phyloP scores from a whole-genome alignment of 2,329 filamentous ascomycete genomes.

The Talaromyces verruculosus region DNA sequence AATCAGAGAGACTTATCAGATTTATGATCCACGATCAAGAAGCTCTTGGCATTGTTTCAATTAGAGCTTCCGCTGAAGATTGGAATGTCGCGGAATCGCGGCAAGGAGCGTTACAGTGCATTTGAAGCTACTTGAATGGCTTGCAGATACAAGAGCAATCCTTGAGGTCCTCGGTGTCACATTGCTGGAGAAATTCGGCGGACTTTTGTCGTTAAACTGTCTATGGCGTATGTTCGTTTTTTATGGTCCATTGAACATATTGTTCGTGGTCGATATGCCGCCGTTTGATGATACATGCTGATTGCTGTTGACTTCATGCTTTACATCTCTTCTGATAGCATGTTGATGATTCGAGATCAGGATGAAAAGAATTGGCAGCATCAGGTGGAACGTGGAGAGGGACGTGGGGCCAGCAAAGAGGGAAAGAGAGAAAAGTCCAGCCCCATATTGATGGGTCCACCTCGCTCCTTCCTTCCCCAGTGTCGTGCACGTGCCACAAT shows the following conservation, averaged over 20 bases:
- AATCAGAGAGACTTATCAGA: not conserved
- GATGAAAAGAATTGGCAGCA: not conserved
- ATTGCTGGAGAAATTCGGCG: not conserved
- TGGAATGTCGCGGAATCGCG: slow-evolving; percentile 18
- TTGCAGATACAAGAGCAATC: not conserved
- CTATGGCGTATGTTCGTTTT: not conserved
- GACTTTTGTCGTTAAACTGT: not conserved
- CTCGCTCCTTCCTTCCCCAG: not conserved
- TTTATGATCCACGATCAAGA: not conserved
- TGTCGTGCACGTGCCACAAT: slow-evolving; percentile 12
- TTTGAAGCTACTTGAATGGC: not conserved
- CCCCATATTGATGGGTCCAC: slow-evolving; percentile 1
- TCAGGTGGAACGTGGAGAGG: not conserved
- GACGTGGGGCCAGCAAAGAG: slow-evolving; percentile 6
- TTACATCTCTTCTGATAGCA: not conserved
- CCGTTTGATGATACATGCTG: not conserved
- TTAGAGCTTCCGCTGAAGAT: not conserved
- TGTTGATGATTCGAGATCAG: not conserved
- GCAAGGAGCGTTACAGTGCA: slow-evolving; percentile 16
- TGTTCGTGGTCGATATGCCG: not conserved
- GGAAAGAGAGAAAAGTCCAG: not conserved
- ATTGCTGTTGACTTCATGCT: not conserved
- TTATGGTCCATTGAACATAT: not conserved
- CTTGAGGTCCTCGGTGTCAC: not conserved
- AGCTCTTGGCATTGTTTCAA: not conserved